Conservation (phyloP, 495 filamentous ascomycete species). For the Gamarada debralockiae region DNA sequence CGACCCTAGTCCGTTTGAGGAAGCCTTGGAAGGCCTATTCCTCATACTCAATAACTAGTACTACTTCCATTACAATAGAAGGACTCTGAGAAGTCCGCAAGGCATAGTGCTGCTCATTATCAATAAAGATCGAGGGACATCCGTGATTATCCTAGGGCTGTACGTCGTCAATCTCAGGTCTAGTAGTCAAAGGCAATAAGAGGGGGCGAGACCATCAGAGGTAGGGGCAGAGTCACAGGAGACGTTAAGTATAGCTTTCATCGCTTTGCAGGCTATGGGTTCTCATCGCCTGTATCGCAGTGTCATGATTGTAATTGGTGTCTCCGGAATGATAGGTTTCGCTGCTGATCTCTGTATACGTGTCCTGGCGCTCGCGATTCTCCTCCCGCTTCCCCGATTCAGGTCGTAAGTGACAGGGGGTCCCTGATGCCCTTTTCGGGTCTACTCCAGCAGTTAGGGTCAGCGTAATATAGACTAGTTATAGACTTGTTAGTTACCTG, state of each 20-base stretch:
- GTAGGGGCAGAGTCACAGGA: background rate
- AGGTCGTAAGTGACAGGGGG: no score
- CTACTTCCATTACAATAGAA: background rate
- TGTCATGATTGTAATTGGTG: conserved; percentile 2
- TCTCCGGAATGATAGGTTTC: conserved; percentile 1
- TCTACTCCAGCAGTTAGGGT: no score
- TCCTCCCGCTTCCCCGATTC: background rate
- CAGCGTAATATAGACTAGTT: no score
- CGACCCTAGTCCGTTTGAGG: conserved; percentile 17
- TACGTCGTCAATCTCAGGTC: background rate
- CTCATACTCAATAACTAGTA: conserved; percentile 15
- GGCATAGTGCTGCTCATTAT: background rate
- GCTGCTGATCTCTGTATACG: conserved; percentile 5
- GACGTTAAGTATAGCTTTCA: conserved; percentile 7
- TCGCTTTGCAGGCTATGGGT: conserved; percentile 13
- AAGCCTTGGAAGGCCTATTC: conserved; percentile 18
- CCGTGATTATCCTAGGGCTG: background rate
- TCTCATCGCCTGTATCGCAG: conserved; percentile 6
- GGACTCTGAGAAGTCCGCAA: background rate
- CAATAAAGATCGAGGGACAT: background rate
- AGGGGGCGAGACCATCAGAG: no score
- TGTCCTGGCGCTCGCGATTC: conserved; percentile 6
- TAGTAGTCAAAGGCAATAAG: no score
- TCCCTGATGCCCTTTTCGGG: no score
- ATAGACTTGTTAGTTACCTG: no score